Evolutionary conservation across 176 grass and related monocot genomes (phyloP), one percentile per base, ranked within the genome.

Genomic region (Poa pratensis): DNA sequence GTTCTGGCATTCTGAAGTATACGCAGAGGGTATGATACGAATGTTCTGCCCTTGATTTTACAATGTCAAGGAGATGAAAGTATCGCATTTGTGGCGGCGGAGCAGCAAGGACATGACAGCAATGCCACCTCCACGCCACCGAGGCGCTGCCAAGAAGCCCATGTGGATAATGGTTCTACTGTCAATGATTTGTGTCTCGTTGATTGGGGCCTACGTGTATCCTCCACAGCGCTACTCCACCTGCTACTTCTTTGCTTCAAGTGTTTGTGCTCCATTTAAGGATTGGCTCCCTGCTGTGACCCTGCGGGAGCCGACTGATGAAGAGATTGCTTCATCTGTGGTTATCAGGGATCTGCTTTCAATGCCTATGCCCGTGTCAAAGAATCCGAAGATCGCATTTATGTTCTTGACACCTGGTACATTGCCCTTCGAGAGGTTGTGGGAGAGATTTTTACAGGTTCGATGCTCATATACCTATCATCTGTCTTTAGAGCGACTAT

Each of bases 181-280:
- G 74, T 91, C 57, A 3, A 81, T 99, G 57, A 88, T 99, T 14
- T 94, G 91, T 9, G 73, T 96, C 64, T 84, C 84, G 3, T 82
- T 96, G 51, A 94, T 96, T 30, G 91, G 90, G 57, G 96, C 94
- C 19, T 99, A 99, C 5, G 90, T 86, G 18, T 99, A 99, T 73
- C 96, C 96, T 70, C 94, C 96, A 59, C 81, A 61, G 37, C 96
- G 43, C 43, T 96, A 94, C 60, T 91, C 96, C 0, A 54, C 91
- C n/a, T 99, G 96, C 66, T 99, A 99, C 82, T 99, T 99, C 81
- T 96, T 94, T 79, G 81, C 94, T 81, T 96, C 93, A 6, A 99
- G 93, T 73, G 79, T 94, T 64, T 99, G 96, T 71, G 86, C 85
- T 77, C 93, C 96, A 0, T 94, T 99, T 78, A 94, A 92, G 86